phyloP scores from a whole-genome alignment of 257 asterid genomes.

The Nicotiana attenuata region DNA sequence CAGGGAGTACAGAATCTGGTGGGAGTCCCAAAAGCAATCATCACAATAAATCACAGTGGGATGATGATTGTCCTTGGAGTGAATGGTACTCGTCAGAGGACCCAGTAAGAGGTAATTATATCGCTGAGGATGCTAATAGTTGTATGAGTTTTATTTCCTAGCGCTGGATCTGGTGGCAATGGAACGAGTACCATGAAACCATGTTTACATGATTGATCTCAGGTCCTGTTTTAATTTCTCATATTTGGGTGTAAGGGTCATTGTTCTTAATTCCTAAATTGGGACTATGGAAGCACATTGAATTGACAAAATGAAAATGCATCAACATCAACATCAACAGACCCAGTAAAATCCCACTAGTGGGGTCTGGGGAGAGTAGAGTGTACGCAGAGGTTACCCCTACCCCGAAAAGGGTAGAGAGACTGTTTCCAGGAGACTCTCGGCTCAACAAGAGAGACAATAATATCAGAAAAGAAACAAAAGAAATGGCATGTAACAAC shows the following conservation, averaged over 20 bases:
- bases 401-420: too few species aligned
- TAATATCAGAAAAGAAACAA: too few species aligned
- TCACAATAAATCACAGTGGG: conserved; percentile 65
- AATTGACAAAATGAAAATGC: too few species aligned
- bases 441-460: too few species aligned
- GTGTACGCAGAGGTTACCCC: too few species aligned
- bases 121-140: conserved; percentile 10
- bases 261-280: not conserved
- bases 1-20: conserved; percentile 38
- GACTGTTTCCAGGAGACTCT: too few species aligned
- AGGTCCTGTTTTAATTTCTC: conserved; percentile 2
- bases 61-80: conserved; percentile 89
- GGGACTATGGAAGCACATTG: too few species aligned
- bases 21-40: conserved; percentile 43
- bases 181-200: not conserved
- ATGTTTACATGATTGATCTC: not conserved
- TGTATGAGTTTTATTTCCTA: not conserved
- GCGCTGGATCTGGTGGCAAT: not conserved
- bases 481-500: too few species aligned
- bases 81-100: conserved; percentile 94
- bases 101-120: conserved; percentile 64
- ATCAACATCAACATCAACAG: too few species aligned
- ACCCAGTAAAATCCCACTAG: too few species aligned
- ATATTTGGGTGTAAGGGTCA: not conserved
- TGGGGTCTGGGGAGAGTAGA: too few species aligned